phyloP scores from a whole-genome alignment of 129 eudicot species.

The Cynara cardunculus region DNA sequence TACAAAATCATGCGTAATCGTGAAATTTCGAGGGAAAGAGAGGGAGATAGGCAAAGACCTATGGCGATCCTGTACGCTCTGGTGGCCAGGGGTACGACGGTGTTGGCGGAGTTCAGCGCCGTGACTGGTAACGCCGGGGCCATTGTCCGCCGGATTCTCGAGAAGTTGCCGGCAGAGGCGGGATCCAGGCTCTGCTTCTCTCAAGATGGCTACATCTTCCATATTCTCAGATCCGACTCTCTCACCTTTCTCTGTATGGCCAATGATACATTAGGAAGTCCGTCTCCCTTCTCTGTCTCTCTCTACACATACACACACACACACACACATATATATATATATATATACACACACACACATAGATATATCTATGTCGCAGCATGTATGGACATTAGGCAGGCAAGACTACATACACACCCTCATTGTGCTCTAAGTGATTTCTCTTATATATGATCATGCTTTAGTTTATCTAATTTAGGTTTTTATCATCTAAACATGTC shows the following conservation, averaged over 20 bases:
- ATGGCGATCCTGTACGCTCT: conserved; percentile 71
- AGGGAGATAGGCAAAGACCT: not conserved
- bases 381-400: not conserved
- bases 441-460: not conserved
- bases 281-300: not conserved
- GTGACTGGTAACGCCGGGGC: conserved; percentile 68
- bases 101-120: conserved; percentile 71
- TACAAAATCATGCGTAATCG: not conserved
- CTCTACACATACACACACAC: not conserved
- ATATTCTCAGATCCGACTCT: conserved; percentile 54
- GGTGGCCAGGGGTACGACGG: conserved; percentile 77
- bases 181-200: conserved; percentile 64
- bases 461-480: not conserved
- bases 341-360: not conserved
- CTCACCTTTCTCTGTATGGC: conserved; percentile 78
- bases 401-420: not conserved
- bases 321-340: not conserved
- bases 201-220: conserved; percentile 67
- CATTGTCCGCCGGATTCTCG: conserved; percentile 60
- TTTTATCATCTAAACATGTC: not conserved
- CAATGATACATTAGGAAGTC: conserved; percentile 70
- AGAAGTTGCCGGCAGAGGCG: conserved; percentile 47
- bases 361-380: not conserved
- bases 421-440: not conserved
- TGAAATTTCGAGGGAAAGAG: not conserved